A percentile compares a stretch with the other conserved stretches of the same genome.
These are phyloP conservation scores for Beauveria bassiana DNA, from an alignment of 2,329 filamentous ascomycete genomes.

Conservation along the genomic window DNA sequence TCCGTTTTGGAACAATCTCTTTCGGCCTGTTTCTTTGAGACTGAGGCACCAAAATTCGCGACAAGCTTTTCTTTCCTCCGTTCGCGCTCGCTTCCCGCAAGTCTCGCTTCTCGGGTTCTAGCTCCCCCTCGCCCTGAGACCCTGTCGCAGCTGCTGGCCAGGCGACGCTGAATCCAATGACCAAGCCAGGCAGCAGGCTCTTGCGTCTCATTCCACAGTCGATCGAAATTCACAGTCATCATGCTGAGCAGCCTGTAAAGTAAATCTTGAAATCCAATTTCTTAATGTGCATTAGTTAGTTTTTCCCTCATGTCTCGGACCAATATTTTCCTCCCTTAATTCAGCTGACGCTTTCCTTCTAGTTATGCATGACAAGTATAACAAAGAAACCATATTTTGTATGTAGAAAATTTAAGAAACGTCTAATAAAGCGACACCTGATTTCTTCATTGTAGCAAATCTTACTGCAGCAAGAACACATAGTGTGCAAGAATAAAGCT, in stretches of 20 bases:
- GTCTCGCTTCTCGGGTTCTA: not conserved
- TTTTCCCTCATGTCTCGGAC: not conserved
- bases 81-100: not conserved
- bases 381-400: not conserved
- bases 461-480: not conserved
- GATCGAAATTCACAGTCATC: not conserved
- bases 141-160: not conserved
- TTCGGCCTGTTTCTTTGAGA: not conserved
- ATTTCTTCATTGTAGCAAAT: not conserved
- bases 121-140: not conserved
- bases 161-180: not conserved
- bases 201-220: not conserved
- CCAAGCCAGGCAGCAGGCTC: not conserved
- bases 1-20: not conserved
- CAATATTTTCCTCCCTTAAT: not conserved
- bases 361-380: not conserved
- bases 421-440: not conserved
- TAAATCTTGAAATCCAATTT: not conserved
- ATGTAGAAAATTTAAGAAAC: not conserved
- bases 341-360: constrained; percentile 8
- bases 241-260: not conserved
- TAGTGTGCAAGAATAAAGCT: not conserved
- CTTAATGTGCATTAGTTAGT: not conserved
- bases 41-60: too few species aligned
- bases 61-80: not conserved